Base-by-base conservation (phyloP, 2,329 filamentous ascomycete genomes). In the Colletotrichum cuscutae region DNA sequence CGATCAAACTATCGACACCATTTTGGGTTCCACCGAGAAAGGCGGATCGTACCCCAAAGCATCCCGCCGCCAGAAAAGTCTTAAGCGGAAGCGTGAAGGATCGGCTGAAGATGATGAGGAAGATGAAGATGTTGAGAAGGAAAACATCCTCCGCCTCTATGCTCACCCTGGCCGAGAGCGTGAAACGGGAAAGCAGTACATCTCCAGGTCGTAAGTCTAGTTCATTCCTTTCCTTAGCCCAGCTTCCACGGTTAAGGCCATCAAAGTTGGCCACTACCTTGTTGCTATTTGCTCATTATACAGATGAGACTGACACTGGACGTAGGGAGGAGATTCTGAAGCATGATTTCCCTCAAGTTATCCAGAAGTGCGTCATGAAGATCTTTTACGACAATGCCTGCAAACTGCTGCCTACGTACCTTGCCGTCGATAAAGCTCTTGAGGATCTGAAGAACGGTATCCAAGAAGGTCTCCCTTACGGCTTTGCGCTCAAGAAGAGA, bases 61-160 rank as follows among this genome's bases (percentile, higher is more conserved):
- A 12, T 58, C 75, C 5, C 75, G 52, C 5, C 75, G 52, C 19
- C 24, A n/a, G 19, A 63, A 71, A 12, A 77, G 73, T 9, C 76
- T 76, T 30, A 89, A 89, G 76, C 80, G 86, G 13, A 88, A 88
- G 76, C 80, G 83, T 19, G 72, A 77, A 1, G 74, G 71, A 3
- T 72, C 75, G n/a, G 59, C 72, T 4, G 70, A 76, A 49, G 73
- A 76, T 9, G 76, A 78, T 26, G 30, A 32, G 8, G 30, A 32
- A 26, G 26, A 26, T 26, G 30, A 11, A 30, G 30, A 26, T 26
- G 24, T 26, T 26, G 73, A 76, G 73, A 74, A 76, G 24, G 62
- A 35, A 1, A 53, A 56, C 26, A 15, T 65, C 26, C 65, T 65
- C 12, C 62, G 52, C 9, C 54, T 42, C 19, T 65, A 65, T 26